A percentile compares a stretch with the other conserved stretches of the same genome.
Conservation (phyloP, 176 grass and related monocot species). For the Hyparrhenia diplandra region DNA sequence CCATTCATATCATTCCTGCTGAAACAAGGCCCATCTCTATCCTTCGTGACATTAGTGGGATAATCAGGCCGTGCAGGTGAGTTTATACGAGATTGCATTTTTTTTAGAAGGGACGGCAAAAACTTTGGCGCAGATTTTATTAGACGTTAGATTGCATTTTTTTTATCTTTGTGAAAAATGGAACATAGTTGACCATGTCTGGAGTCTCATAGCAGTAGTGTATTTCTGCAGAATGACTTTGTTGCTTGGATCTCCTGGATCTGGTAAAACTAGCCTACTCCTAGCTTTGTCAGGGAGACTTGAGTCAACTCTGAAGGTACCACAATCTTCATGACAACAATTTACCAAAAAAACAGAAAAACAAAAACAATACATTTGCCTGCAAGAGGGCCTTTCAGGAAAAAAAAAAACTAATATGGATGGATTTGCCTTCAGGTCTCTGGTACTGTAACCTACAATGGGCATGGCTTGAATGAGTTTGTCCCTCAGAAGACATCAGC, state of each 20-base stretch:
- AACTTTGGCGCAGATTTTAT: no score
- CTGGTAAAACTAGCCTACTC: conserved; percentile 67
- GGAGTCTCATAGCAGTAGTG: no score
- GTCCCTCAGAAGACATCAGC: neutral
- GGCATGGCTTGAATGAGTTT: neutral
- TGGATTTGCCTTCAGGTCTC: conserved; percentile 46
- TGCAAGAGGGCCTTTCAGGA: neutral
- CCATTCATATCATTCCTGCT: conserved; percentile 51
- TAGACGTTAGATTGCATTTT: no score
- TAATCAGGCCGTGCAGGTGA: no score
- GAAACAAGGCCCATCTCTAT: conserved; percentile 67
- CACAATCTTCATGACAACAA: conserved; percentile 12
- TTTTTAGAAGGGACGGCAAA: no score
- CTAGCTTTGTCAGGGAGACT: conserved; percentile 85
- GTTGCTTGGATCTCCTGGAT: no score
- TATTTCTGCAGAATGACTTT: no score
- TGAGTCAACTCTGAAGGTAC: conserved; percentile 67
- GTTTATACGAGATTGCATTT: no score
- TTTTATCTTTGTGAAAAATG: no score
- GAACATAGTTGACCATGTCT: no score
- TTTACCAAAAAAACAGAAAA: neutral
- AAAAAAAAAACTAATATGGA: neutral
- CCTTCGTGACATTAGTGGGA: conserved; percentile 47
- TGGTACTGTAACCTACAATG: conserved; percentile 18
- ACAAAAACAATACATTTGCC: no score